A percentile compares a stretch with the other conserved stretches of the same genome.
Conservation (phyloP, 2,329 filamentous ascomycete species). For the Chaetomiaceae sp. region DNA sequence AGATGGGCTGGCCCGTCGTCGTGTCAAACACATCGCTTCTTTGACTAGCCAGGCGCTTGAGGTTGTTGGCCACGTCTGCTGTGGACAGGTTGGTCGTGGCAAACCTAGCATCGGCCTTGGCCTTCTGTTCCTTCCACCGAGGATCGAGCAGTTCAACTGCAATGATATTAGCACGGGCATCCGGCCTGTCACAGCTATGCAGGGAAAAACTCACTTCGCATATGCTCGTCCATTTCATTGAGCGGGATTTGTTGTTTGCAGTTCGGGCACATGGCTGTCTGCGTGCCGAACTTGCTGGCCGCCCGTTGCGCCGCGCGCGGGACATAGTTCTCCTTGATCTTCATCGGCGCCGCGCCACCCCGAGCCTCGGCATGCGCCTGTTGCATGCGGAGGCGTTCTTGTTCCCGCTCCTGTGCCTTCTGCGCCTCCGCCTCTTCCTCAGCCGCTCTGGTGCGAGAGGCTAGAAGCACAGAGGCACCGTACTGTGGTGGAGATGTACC, state of each 20-base stretch:
- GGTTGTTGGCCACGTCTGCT: conserved; percentile 83
- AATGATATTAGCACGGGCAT: conserved; percentile 32
- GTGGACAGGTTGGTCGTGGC: conserved; percentile 83
- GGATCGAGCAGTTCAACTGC: conserved; percentile 87
- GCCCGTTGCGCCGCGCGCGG: conserved; percentile 73
- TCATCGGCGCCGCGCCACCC: conserved; percentile 66
- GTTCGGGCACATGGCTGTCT: conserved; percentile 81
- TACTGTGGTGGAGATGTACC: conserved; percentile 40
- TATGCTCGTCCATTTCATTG: conserved; percentile 84
- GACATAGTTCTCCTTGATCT: conserved; percentile 90
- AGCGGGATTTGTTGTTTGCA: conserved; percentile 87
- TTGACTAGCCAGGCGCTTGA: conserved; percentile 90
- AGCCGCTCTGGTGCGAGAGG: conserved; percentile 34
- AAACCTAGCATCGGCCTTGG: conserved; percentile 79
- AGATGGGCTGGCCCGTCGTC: conserved; percentile 61
- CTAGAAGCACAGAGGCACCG: conserved; percentile 31
- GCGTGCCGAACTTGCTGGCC: conserved; percentile 59
- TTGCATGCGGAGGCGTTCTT: conserved; percentile 61
- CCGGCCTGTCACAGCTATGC: too few species aligned
- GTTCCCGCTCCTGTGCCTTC: conserved; percentile 59
- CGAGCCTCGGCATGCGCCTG: conserved; percentile 76
- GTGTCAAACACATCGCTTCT: conserved; percentile 82
- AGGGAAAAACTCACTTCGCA: conserved; percentile 62
- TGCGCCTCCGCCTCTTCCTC: conserved; percentile 60
- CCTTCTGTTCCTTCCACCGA: conserved; percentile 91